phyloP scores from a whole-genome alignment of 768 basidiomycete genomes.

The Tremella mesenterica region DNA sequence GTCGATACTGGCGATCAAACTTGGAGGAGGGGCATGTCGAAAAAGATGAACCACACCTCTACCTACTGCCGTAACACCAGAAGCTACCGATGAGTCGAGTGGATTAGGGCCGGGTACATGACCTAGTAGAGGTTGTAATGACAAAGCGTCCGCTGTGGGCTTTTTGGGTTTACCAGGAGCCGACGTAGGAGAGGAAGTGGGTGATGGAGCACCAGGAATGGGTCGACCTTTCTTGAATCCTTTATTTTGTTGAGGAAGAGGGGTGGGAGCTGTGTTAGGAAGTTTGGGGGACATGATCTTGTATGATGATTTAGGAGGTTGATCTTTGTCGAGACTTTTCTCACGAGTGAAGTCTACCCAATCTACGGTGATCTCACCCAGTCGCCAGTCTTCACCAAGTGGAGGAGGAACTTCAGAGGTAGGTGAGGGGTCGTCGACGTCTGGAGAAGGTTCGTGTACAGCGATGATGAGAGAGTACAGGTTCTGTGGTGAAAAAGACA shows the following conservation, averaged over 20 bases:
- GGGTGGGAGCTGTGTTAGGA: background rate
- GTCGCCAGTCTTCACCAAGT: conserved; percentile 18
- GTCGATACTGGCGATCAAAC: conserved; percentile 26
- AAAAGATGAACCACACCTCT: conserved; percentile 41
- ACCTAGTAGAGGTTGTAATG: conserved; percentile 34
- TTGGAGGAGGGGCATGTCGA: conserved; percentile 36
- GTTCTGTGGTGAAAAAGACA: background rate
- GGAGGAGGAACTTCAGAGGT: background rate
- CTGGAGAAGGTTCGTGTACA: background rate
- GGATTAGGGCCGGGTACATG: conserved; percentile 37
- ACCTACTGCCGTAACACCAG: conserved; percentile 33
- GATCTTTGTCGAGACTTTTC: conserved; percentile 23
- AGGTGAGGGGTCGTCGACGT: background rate
- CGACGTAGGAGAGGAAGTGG: background rate
- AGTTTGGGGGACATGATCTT: background rate
- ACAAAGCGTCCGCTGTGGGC: conserved; percentile 19
- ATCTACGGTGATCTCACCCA: conserved; percentile 38
- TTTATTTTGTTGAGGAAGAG: background rate
- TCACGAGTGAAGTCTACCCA: conserved; percentile 40
- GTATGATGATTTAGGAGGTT: background rate
- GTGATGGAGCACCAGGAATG: background rate
- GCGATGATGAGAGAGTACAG: background rate
- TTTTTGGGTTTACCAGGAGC: conserved; percentile 1
- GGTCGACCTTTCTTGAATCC: background rate
- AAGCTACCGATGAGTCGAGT: conserved; percentile 30